Evolutionary conservation across 2,329 filamentous ascomycete species (phyloP).

Genomic region (Herpotrichia juniperi): DNA sequence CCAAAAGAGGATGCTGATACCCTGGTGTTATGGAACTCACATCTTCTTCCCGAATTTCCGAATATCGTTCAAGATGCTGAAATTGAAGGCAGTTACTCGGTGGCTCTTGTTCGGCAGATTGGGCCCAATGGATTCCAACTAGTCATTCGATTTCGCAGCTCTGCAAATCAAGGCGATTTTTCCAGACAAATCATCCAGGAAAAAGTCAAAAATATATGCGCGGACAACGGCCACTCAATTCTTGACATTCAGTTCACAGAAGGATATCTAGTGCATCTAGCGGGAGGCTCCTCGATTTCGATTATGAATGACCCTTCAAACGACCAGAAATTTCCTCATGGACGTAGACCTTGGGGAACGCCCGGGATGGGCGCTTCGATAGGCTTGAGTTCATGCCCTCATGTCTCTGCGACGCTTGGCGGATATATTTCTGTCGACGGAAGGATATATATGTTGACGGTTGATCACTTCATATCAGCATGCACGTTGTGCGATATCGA

Average conservation of each 20-base stretch:
- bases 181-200: constrained; percentile 4
- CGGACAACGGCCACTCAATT: background rate
- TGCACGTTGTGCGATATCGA: constrained; percentile 1
- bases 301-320: constrained; percentile 8
- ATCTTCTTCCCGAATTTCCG: constrained; percentile 5
- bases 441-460: constrained; percentile 12
- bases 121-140: background rate
- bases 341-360: constrained; percentile 4
- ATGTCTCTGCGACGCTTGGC: constrained; percentile 13
- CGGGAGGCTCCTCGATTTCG: background rate
- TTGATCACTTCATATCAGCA: constrained; percentile 7
- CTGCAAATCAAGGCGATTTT: constrained; percentile 1
- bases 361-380: constrained; percentile 13
- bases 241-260: constrained; percentile 11
- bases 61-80: background rate
- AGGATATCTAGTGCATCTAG: constrained; percentile 10
- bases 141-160: constrained; percentile 13
- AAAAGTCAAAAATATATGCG: constrained; percentile 6
- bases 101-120: constrained; percentile 10
- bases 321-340: constrained; percentile 11
- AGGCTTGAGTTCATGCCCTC: constrained; percentile 4
- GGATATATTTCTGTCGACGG: constrained; percentile 9
- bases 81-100: constrained; percentile 10
- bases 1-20: constrained; percentile 3
- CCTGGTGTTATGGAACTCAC: constrained; percentile 5